Evolutionary conservation across 2,329 filamentous ascomycete species (phyloP), one percentile per base, ranked within the genome.

Genomic region (Arthrobotrys iridis): DNA sequence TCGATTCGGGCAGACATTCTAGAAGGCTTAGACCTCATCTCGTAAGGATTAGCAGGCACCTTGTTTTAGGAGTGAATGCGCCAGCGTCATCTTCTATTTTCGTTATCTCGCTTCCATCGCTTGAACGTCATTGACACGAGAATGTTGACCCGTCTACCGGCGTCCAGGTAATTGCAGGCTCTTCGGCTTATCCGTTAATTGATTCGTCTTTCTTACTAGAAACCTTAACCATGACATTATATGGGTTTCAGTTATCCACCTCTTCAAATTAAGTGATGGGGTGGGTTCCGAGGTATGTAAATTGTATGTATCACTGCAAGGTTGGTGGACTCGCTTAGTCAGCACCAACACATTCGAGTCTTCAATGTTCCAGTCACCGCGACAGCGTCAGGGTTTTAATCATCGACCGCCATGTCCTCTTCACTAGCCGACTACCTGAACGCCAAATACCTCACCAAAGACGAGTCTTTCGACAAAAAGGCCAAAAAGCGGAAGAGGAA

Each of bases 401-500:
- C 57, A 59, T 45, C 48, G 24, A 33, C 28, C 72, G 52, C 65
- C 74, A 81, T 76, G 77, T 89, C 90, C 87, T 85, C 84, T 6
- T 83, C 86, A 66, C 87, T 97, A 78, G 90, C 93, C 71, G 89
- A 89, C 80, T 99, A 98, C 81, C 88, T 99, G 35, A 93, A 94
- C 37, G 90, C 92, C 77, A 95, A 93, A 82, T 99, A 99, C 82
- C 89, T 99, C 57, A 91, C 87, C 7, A 79, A 81, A 22, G 84
- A 86, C 65, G 84, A 86, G 41, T 86, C 88, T 76, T 82, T 85
- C 4, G 88, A 87, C 77, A 85, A 87, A 15, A 79, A 78, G 15
- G 79, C 83, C 55, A 90, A 90, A 80, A 90, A 90, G 81, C 85
- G 87, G 76, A 90, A 90, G 83, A 86, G 87, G 79, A 90, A 89